Percentiles rank a stretch among this genome's conserved stretches.
These are phyloP conservation scores for Aphanomyces cochlioides DNA, from an alignment of 352 stramenopile species.

Conservation along the genomic window DNA sequence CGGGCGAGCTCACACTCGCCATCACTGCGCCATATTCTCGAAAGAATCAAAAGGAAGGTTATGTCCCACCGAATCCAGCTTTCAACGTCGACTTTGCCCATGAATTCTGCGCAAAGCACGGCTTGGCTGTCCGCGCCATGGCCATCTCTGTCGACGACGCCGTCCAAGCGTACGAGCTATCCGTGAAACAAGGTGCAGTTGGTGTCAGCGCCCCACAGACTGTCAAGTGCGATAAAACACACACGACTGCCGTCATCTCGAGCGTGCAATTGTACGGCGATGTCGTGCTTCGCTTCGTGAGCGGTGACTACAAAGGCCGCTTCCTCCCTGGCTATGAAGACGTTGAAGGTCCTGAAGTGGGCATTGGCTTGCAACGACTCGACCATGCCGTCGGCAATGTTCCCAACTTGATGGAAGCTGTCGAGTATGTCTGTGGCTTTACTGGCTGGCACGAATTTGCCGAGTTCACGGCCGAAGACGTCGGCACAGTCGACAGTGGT, in stretches of 20 bases:
- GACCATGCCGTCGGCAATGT: constrained; percentile 90
- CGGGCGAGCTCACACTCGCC: constrained; percentile 72
- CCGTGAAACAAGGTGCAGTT: constrained; percentile 61
- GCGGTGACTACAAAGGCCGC: constrained; percentile 58
- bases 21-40: constrained; percentile 86
- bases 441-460: constrained; percentile 91
- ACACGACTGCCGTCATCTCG: constrained; percentile 56
- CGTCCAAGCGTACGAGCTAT: constrained; percentile 67
- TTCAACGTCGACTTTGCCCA: constrained; percentile 61
- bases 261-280: constrained; percentile 86
- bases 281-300: constrained; percentile 83
- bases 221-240: constrained; percentile 51
- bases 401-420: constrained; percentile 73
- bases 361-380: constrained; percentile 73
- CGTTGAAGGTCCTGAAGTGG: constrained; percentile 40
- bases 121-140: constrained; percentile 70
- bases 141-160: constrained; percentile 81
- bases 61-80: constrained; percentile 51
- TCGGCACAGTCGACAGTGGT: constrained; percentile 91
- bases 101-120: constrained; percentile 78
- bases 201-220: constrained; percentile 53
- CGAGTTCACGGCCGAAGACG: constrained; percentile 92
- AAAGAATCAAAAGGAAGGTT: constrained; percentile 52
- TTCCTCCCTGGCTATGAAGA: constrained; percentile 80
- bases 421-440: constrained; percentile 76